phyloP scores from a whole-genome alignment of 2,329 filamentous ascomycete genomes.

The Bipolaris gigantea region DNA sequence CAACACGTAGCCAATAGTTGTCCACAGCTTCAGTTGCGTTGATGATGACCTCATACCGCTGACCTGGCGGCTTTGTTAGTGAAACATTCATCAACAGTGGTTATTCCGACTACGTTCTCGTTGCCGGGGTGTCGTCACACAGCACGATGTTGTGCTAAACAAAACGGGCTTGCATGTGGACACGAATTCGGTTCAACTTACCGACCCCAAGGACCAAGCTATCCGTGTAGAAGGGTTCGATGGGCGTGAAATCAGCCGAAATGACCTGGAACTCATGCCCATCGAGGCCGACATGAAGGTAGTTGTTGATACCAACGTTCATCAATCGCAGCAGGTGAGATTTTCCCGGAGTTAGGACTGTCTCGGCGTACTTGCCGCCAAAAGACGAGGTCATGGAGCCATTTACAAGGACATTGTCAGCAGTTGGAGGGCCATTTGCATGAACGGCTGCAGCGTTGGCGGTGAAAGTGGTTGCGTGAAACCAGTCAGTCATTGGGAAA shows the following conservation, averaged over 20 bases:
- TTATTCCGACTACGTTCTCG: conserved; percentile 15
- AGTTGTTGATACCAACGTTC: conserved; percentile 41
- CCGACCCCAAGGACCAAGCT: conserved; percentile 42
- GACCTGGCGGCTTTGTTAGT: conserved; percentile 35
- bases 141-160: conserved; percentile 7
- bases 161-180: neutral
- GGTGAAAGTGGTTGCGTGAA: conserved; percentile 32
- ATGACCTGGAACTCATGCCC: conserved; percentile 50
- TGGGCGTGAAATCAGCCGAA: conserved; percentile 49
- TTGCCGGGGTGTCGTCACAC: conserved; percentile 7
- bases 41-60: conserved; percentile 48
- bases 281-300: conserved; percentile 27
- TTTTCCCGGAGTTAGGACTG: conserved; percentile 44
- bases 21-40: conserved; percentile 33
- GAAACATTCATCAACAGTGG: conserved; percentile 9
- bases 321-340: conserved; percentile 50
- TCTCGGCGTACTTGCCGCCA: conserved; percentile 40
- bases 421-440: conserved; percentile 43
- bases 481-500: conserved; percentile 46
- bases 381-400: conserved; percentile 56
- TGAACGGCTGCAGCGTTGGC: conserved; percentile 42
- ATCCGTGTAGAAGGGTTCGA: conserved; percentile 46
- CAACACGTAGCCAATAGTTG: conserved; percentile 44
- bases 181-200: conserved; percentile 24
- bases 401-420: conserved; percentile 55